Evolutionary conservation across 805 yeast genomes (phyloP).

Genomic region (Kodamaea jinghongensis): DNA sequence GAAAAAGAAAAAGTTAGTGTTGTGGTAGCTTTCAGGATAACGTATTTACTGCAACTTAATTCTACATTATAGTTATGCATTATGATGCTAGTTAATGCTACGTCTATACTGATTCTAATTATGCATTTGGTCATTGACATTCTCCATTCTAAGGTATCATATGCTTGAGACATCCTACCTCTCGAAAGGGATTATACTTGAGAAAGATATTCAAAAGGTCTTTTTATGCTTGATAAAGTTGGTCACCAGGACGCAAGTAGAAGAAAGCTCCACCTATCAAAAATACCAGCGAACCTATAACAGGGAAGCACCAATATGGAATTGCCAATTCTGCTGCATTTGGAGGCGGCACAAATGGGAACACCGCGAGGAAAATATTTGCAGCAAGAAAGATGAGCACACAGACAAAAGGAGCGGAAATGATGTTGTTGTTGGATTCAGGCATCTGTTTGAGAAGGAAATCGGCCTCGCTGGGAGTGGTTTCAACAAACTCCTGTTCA

Average conservation of each 20-base stretch:
- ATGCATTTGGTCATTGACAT: too few relatives aligned
- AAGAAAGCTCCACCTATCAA: constrained; percentile 38
- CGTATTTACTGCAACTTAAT: too few relatives aligned
- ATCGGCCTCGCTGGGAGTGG: constrained; percentile 6
- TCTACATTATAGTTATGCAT: too few relatives aligned
- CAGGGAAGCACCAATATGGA: constrained; percentile 60
- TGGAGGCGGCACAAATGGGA: constrained; percentile 59
- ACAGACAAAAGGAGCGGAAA: constrained; percentile 31
- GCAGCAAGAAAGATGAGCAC: constrained; percentile 40
- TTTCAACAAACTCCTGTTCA: constrained; percentile 8
- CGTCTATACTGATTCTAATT: too few relatives aligned
- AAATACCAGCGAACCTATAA: constrained; percentile 48
- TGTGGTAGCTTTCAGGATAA: too few relatives aligned
- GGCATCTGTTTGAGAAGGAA: constrained; percentile 1
- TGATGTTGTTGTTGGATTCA: constrained; percentile 1
- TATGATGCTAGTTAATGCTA: too few relatives aligned
- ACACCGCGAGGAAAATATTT: constrained; percentile 49
- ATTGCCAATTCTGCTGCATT: constrained; percentile 27
- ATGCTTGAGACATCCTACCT: too few relatives aligned
- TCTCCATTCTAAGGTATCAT: too few relatives aligned
- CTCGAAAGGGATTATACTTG: too few relatives aligned
- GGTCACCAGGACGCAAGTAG: constrained; percentile 11
- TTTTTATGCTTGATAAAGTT: too few relatives aligned
- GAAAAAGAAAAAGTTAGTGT: constrained; percentile 40
- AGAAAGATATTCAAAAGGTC: constrained; percentile 4